Conservation (phyloP, 768 basidiomycete genomes). For the Suillus americanus region DNA sequence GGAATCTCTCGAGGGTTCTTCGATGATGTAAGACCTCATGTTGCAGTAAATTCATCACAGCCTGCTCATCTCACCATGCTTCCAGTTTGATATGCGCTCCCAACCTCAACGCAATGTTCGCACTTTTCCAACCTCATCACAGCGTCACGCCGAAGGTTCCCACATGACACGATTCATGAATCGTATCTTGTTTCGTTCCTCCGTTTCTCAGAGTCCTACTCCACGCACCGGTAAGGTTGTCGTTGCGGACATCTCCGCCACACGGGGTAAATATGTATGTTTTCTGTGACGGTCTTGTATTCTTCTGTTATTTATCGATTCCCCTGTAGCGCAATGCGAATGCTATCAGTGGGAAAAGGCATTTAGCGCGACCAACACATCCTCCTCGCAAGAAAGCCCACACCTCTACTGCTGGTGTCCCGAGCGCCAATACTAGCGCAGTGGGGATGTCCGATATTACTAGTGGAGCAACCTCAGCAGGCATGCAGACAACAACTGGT, state of each 20-base stretch:
- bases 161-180: background rate
- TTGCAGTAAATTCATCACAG: background rate
- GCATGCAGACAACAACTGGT: background rate
- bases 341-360: background rate
- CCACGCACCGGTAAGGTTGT: background rate
- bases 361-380: background rate
- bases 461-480: background rate
- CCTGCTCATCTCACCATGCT: background rate
- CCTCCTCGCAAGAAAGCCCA: background rate
- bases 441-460: background rate
- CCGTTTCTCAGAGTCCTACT: background rate
- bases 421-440: background rate
- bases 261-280: background rate
- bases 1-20: background rate
- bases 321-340: background rate
- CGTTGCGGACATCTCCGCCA: background rate
- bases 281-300: background rate
- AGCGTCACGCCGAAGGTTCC: background rate
- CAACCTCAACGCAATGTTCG: background rate
- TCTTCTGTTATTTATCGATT: background rate
- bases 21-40: background rate
- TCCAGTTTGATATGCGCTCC: background rate
- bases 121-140: background rate
- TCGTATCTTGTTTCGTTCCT: background rate
- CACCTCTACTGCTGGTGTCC: background rate